These are phyloP conservation scores for Camillea tinctor DNA, from an alignment of 2,329 filamentous ascomycete species.

Conservation along the genomic window DNA sequence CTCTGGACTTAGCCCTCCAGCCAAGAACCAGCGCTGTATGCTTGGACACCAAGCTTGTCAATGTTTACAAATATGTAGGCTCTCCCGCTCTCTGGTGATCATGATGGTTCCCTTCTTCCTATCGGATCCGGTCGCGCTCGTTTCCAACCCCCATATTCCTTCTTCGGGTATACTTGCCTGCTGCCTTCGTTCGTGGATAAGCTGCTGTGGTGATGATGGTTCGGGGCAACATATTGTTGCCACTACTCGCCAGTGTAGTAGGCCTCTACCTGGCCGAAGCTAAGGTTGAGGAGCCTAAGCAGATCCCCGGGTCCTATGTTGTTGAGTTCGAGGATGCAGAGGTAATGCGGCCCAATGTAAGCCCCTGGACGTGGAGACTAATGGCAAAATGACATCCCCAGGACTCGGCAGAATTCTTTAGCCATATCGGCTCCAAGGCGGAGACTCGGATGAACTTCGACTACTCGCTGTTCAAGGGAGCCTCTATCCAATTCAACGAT, in stretches of 20 bases:
- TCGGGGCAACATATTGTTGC: conserved; percentile 24
- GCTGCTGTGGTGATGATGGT: conserved; percentile 24
- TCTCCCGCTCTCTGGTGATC: conserved; percentile 7
- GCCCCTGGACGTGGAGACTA: conserved; percentile 1
- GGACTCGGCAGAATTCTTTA: conserved; percentile 42
- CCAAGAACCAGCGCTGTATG: not conserved
- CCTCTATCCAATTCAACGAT: conserved; percentile 52
- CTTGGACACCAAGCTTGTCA: conserved; percentile 1
- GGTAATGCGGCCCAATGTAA: conserved; percentile 35
- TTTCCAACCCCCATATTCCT: conserved; percentile 11
- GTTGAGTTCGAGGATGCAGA: conserved; percentile 52
- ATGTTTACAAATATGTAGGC: conserved; percentile 22
- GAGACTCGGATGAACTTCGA: conserved; percentile 47
- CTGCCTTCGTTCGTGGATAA: conserved; percentile 7
- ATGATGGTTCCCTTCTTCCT: conserved; percentile 3
- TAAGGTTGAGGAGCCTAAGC: conserved; percentile 18
- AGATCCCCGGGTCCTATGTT: conserved; percentile 50
- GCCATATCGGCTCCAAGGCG: conserved; percentile 39
- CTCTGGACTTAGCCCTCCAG: not conserved
- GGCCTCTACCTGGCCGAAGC: conserved; percentile 23
- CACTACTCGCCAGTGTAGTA: conserved; percentile 27
- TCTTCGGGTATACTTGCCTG: conserved; percentile 5
- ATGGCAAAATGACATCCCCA: conserved; percentile 16
- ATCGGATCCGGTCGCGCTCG: conserved; percentile 9
- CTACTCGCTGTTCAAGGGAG: conserved; percentile 53